These are phyloP conservation scores for Blastocrithidia nonstop DNA, from an alignment of 208 protist species.

Conservation along the genomic window DNA sequence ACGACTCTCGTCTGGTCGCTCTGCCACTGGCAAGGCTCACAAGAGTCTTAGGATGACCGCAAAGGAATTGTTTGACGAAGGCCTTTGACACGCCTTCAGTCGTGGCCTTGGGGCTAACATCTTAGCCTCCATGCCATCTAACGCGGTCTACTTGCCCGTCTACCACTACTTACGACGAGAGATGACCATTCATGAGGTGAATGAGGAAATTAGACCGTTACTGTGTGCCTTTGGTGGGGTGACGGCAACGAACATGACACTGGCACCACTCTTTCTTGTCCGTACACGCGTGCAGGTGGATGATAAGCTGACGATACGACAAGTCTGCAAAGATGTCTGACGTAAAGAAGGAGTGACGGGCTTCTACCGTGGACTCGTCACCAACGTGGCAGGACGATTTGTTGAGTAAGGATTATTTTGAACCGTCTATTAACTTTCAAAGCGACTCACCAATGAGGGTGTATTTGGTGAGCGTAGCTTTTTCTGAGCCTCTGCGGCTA, in stretches of 20 bases:
- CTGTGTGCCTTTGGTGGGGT: constrained; percentile 64
- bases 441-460: constrained; percentile 52
- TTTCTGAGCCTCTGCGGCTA: constrained; percentile 30
- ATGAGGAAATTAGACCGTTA: constrained; percentile 30
- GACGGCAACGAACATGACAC: constrained; percentile 43
- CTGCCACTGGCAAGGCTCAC: constrained; percentile 59
- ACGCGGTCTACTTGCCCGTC: constrained; percentile 73
- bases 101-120: constrained; percentile 73
- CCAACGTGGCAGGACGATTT: constrained; percentile 69
- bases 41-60: constrained; percentile 59
- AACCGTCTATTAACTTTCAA: constrained; percentile 76
- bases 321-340: constrained; percentile 51
- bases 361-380: constrained; percentile 77
- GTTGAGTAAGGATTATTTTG: constrained; percentile 81
- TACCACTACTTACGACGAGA: constrained; percentile 60
- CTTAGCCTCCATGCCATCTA: constrained; percentile 80
- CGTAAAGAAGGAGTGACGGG: constrained; percentile 48
- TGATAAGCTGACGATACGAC: constrained; percentile 49
- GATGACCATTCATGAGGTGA: constrained; percentile 19
- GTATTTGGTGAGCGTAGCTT: constrained; percentile 35
- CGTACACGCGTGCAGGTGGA: constrained; percentile 79
- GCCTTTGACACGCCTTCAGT: constrained; percentile 55
- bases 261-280: constrained; percentile 77
- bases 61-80: constrained; percentile 46
- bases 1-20: constrained; percentile 46